These are phyloP conservation scores for Gossypium longicalyx DNA, from an alignment of 345 rosid genomes.

Conservation along the genomic window DNA sequence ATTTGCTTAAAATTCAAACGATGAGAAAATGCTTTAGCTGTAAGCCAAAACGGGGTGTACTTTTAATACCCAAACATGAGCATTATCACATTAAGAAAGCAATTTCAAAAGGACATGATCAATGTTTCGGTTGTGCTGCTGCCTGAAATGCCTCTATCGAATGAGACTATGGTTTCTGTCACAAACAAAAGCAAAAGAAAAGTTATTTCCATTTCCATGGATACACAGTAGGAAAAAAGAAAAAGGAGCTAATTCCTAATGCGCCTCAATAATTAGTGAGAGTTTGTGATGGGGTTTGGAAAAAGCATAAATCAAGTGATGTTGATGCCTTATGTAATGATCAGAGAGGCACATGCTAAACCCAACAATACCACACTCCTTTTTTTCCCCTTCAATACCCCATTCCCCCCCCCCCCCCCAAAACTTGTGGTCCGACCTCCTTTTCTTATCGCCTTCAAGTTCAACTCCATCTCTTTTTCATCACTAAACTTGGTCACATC, in stretches of 20 bases:
- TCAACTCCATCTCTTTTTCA: constrained; percentile 22
- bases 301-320: constrained; percentile 40
- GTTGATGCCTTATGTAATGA: constrained; percentile 39
- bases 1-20: not conserved
- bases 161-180: constrained; percentile 6
- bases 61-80: not conserved
- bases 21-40: not conserved
- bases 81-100: not conserved
- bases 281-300: constrained; percentile 26
- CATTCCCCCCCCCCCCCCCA: constrained; percentile 9
- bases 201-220: constrained; percentile 6
- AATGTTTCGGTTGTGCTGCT: not conserved
- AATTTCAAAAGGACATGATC: not conserved
- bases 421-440: constrained; percentile 35
- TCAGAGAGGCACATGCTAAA: constrained; percentile 58
- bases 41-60: not conserved
- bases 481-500: constrained; percentile 55
- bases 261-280: constrained; percentile 45
- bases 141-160: constrained; percentile 6
- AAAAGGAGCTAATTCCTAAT: constrained; percentile 21
- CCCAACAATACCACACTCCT: constrained; percentile 31
- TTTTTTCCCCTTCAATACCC: not conserved
- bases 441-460: constrained; percentile 37
- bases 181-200: constrained; percentile 14
- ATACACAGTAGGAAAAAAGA: constrained; percentile 7